A percentile compares a stretch with the other conserved stretches of the same genome.
phyloP scores from a whole-genome alignment of 83 land plant species.

The Picea engelmannii region DNA sequence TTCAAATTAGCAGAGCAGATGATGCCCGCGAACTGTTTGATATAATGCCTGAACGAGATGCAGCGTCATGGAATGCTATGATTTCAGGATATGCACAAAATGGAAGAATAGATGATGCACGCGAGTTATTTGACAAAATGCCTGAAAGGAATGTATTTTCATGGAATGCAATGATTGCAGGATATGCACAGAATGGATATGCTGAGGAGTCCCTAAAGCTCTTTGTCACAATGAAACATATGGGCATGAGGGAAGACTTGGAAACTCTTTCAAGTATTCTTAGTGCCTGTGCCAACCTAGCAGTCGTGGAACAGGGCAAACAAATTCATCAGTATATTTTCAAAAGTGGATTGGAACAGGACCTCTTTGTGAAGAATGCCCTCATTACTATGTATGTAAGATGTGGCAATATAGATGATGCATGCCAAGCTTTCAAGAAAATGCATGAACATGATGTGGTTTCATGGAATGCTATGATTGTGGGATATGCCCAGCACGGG shows the following conservation, averaged over 20 bases:
- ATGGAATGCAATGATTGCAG: conserved; percentile 11
- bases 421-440: conserved; percentile 20
- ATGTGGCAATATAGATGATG: conserved; percentile 56
- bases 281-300: conserved; percentile 40
- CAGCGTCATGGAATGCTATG: too few species aligned
- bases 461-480: conserved; percentile 48
- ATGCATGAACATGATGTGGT: conserved; percentile 29
- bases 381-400: conserved; percentile 51
- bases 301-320: conserved; percentile 37
- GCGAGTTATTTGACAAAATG: conserved; percentile 8
- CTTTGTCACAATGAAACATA: conserved; percentile 26
- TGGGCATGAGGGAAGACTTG: conserved; percentile 21
- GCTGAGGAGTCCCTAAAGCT: conserved; percentile 19
- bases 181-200: conserved; percentile 6
- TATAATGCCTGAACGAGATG: too few species aligned
- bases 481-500: conserved; percentile 49
- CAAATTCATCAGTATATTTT: conserved; percentile 41
- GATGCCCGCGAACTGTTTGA: background rate
- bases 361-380: conserved; percentile 16
- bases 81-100: too few species aligned
- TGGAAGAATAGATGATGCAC: background rate
- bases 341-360: conserved; percentile 29
- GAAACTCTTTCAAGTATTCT: conserved; percentile 36
- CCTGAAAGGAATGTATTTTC: background rate
- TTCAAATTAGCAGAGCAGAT: background rate